phyloP scores from a whole-genome alignment of 306 rosid species.

The Boehmeria nivea region DNA sequence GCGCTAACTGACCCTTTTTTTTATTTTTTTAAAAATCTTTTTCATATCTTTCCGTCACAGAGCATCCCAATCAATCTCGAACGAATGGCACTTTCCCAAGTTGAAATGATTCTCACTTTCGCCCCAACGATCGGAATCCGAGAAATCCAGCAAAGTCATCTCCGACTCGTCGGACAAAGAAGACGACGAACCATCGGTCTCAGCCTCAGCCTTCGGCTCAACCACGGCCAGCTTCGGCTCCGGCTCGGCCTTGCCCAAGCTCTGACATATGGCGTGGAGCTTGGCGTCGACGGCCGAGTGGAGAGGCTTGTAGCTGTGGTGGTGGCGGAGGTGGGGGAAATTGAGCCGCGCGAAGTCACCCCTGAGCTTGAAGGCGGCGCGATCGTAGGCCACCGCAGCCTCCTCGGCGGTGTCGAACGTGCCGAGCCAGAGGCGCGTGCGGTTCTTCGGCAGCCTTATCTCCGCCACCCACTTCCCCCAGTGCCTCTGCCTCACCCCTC shows the following conservation, averaged over 20 bases:
- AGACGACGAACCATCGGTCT: conserved; percentile 21
- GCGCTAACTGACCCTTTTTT: too few relatives aligned
- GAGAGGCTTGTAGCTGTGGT: conserved; percentile 61
- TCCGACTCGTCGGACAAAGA: conserved; percentile 19
- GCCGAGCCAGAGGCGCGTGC: conserved; percentile 93
- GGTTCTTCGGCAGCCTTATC: conserved; percentile 83
- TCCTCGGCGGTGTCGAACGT: conserved; percentile 91
- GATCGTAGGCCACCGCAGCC: conserved; percentile 87
- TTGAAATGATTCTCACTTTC: conserved; percentile 41
- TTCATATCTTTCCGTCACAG: conserved; percentile 37
- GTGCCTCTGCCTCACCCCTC: conserved; percentile 89
- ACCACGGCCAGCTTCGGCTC: conserved; percentile 29
- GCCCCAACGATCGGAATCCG: conserved; percentile 51
- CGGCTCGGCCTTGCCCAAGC: conserved; percentile 31
- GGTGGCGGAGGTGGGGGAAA: conserved; percentile 59
- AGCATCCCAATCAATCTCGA: conserved; percentile 91
- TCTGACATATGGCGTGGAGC: conserved; percentile 73
- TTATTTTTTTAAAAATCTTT: background rate
- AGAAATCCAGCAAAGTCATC: background rate
- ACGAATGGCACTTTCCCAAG: conserved; percentile 75
- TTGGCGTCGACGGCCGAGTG: conserved; percentile 74
- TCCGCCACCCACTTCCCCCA: conserved; percentile 99
- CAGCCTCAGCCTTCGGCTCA: conserved; percentile 5
- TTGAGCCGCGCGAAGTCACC: conserved; percentile 82
- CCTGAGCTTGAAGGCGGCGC: conserved; percentile 79